Evolutionary conservation across 169 alveolate species (phyloP), one percentile per base, ranked within the genome.

Genomic region (Plasmodium gallinaceum): DNA sequence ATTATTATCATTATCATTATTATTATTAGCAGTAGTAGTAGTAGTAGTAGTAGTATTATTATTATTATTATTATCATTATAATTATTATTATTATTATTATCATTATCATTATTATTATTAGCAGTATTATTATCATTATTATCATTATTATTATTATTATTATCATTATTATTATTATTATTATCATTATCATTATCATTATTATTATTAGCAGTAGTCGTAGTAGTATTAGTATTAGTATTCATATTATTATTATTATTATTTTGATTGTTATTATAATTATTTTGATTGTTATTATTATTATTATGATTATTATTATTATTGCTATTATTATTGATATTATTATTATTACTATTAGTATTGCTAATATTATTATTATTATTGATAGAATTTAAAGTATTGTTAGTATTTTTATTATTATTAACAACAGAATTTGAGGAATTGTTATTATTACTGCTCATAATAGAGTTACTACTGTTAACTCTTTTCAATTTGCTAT

Each of bases 391-490:
- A 54, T 54, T 54, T 14, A 54, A 12, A 12, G 64, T 18, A 61
- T 7, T 61, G 42, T 14, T 22, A 22, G 16, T 18, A 24, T 61
- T 61, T 24, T 16, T 32, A n/a, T 61, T 61, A 0, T 5, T 65
- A 51, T 16, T 43, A 16, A 37, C 54, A 57, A 78, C 24, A 22
- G 80, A 10, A 12, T 45, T 20, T 5, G 48, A 12, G 8, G 68
- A 32, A 7, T 32, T 6, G 18, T 42, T 48, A 0, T 12, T 37
- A 37, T 58, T 66, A 18, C 26, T 78, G 42, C 70, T 78, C 12
- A 54, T 64, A 70, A 45, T 52, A 7, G 71, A 66, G 52, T 70
- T 87, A 48, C 57, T 86, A 62, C 71, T 70, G 37, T 42, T 42
- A 32, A 45, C 24, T n/a, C 48, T 48, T 46, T 76, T 76, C 12